Evolutionary conservation across 495 filamentous ascomycete genomes (phyloP).

Genomic region (Aspergillus homomorphus): DNA sequence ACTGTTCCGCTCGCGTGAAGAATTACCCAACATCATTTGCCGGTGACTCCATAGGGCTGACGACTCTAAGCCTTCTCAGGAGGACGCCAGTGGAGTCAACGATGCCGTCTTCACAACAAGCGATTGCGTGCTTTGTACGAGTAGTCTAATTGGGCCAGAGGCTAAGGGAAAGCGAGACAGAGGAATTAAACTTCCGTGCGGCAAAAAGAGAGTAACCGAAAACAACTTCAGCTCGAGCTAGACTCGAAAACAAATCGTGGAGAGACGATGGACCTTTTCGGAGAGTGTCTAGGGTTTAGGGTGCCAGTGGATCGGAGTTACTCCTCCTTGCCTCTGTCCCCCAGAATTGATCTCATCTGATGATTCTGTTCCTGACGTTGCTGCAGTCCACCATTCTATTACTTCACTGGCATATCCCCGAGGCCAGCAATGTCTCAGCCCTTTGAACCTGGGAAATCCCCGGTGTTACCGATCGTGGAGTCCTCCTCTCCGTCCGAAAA

Average conservation of each 20-base stretch:
- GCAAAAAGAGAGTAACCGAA: neutral
- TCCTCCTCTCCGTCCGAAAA: neutral
- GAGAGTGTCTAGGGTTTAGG: neutral
- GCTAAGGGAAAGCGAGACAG: neutral
- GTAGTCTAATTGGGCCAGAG: neutral
- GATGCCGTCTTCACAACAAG: neutral
- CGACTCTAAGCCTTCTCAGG: neutral
- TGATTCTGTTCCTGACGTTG: neutral
- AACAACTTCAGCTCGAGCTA: neutral
- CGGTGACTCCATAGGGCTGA: neutral
- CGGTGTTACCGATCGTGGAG: neutral
- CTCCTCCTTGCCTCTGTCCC: neutral
- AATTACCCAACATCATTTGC: neutral
- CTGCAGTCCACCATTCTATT: neutral
- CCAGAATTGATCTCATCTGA: neutral
- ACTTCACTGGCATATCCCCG: neutral
- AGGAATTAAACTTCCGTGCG: neutral
- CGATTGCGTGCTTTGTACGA: neutral
- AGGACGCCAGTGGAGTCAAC: neutral
- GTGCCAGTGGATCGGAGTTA: neutral
- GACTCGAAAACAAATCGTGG: neutral
- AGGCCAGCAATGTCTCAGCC: neutral
- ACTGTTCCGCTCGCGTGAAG: neutral
- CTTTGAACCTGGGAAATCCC: neutral
- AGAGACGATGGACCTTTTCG: neutral